Base-by-base conservation (phyloP, 331 rosid genomes). In the Acacia concinna region DNA sequence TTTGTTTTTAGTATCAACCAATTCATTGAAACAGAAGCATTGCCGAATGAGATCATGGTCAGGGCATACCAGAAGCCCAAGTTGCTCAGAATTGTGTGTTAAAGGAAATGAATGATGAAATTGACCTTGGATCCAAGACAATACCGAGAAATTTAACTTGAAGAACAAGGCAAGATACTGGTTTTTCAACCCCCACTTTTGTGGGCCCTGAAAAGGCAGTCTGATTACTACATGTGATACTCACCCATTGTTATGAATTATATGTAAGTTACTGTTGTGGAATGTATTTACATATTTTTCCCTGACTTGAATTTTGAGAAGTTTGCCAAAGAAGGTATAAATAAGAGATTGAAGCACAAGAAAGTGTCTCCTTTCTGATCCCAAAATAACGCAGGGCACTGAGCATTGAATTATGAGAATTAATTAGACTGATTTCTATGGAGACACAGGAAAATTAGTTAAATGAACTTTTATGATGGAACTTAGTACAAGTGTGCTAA, bases 11-110 rank as follows among this genome's bases (percentile, higher is more conserved):
- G n/a, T 20, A 35, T n/a, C 4, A 35, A 35, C 27, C 10, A 8
- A 64, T 64, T 34, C 18, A 34, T 28, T 60, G 44, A 64, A 14
- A 21, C 70, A 18, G 27, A 64, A 63, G 83, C 88, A 86, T 87
- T 89, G 97, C 90, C 87, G 96, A 41, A 92, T 82, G 87, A 89
- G 86, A 88, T 87, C 85, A 4, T 60, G 85, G 85, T 90, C 97
- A 4, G 83, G 92, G 68, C 83, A 84, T 6, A 88, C 85, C 96
- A 15, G 85, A 47, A 74, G 1, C 59, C 60, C 57, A 70, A 78
- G 27, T 41, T 35, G 83, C 64, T 81, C 71, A 56, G 6, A 62
- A 62, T 59, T 62, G n/a, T 73, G 71, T 32, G 43, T 30, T 27
- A 63, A 47, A 44, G 46, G 80, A 51, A 65, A 79, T 69, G 35